These are phyloP conservation scores for Fraxinus velutina DNA, from an alignment of 305 asterid species.

Conservation along the genomic window DNA sequence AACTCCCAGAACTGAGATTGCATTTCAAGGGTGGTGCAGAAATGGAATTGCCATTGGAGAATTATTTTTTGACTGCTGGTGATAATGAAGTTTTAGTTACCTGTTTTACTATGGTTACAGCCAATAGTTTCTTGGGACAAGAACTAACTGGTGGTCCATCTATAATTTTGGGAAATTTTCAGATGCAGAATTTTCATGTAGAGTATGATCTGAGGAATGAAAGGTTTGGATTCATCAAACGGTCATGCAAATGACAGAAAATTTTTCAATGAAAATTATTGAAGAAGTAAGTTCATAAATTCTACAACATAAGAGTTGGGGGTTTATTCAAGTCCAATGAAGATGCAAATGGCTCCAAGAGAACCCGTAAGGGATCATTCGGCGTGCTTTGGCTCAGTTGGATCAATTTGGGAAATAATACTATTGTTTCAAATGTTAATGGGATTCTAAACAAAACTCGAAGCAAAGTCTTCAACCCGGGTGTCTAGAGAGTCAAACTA, in stretches of 20 bases:
- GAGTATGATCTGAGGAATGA: constrained; percentile 73
- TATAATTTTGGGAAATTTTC: constrained; percentile 69
- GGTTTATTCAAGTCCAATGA: background rate
- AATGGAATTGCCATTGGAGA: constrained; percentile 64
- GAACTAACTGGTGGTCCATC: constrained; percentile 54
- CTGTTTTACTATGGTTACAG: constrained; percentile 61
- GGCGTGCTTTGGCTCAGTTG: background rate
- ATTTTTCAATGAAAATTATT: background rate
- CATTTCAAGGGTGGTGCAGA: constrained; percentile 77
- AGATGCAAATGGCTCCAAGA: background rate
- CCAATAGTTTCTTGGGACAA: constrained; percentile 35
- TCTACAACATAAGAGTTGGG: background rate
- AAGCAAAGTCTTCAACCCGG: background rate
- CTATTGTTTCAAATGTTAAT: background rate
- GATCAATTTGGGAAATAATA: background rate
- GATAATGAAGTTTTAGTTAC: constrained; percentile 29
- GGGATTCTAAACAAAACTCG: background rate
- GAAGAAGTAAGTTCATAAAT: background rate
- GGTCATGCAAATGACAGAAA: constrained; percentile 43
- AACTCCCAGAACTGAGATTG: constrained; percentile 55
- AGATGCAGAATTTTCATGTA: constrained; percentile 70
- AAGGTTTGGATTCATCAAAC: constrained; percentile 62
- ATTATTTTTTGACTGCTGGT: constrained; percentile 51
- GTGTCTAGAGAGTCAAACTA: background rate
- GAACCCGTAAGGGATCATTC: background rate